phyloP scores from a whole-genome alignment of 2,329 filamentous ascomycete species.

The Calonectria multiphialidica region DNA sequence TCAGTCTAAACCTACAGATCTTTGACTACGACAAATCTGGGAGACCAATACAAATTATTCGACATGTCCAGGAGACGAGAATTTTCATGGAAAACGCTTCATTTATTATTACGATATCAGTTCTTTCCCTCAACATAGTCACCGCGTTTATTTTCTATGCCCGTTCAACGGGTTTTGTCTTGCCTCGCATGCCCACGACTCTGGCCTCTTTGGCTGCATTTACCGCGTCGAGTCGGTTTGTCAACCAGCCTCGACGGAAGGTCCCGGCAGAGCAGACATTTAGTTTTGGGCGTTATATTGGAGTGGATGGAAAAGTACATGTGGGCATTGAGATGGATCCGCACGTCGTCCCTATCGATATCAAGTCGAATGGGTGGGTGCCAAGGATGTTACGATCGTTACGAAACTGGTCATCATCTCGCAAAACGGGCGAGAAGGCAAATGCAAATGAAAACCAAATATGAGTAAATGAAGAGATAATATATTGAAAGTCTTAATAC shows the following conservation, averaged over 20 bases:
- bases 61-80: constrained; percentile 47
- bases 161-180: constrained; percentile 52
- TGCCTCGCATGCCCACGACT: constrained; percentile 64
- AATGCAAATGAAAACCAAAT: background rate
- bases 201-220: constrained; percentile 61
- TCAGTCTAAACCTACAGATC: constrained; percentile 56
- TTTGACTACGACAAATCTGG: constrained; percentile 43
- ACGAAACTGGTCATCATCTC: background rate
- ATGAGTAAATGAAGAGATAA: background rate
- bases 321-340: constrained; percentile 65
- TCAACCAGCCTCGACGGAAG: rapidly evolving
- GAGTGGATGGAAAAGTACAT: constrained; percentile 59
- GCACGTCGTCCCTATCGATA: constrained; percentile 50
- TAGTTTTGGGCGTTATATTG: constrained; percentile 64
- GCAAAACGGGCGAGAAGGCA: background rate
- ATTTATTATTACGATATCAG: constrained; percentile 56
- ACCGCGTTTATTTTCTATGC: constrained; percentile 59
- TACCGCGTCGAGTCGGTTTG: constrained; percentile 59
- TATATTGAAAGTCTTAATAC: background rate
- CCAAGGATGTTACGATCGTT: background rate
- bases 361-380: background rate
- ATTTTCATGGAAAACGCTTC: constrained; percentile 63
- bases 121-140: constrained; percentile 58
- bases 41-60: constrained; percentile 21
- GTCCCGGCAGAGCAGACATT: constrained; percentile 42